Evolutionary conservation across 2,329 filamentous ascomycete species (phyloP).

Genomic region (Aspergillus felis): DNA sequence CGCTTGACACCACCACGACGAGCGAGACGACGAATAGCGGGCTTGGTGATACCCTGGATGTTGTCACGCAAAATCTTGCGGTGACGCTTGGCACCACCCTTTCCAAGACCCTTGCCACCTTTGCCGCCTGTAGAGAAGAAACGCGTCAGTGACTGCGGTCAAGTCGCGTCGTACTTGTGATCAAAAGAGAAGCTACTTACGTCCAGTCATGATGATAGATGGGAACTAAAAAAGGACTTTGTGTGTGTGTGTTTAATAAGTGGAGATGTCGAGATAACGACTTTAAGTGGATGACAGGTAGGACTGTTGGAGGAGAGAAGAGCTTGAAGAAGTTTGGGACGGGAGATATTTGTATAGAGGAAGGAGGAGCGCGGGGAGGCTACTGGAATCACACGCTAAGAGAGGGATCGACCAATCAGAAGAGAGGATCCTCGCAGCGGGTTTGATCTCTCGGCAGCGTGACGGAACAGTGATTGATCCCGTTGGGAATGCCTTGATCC

Average conservation of each 20-base stretch:
- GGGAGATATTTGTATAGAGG: constrained; percentile 40
- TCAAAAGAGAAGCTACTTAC: constrained; percentile 40
- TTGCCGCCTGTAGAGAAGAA: constrained; percentile 66
- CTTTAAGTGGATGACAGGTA: constrained; percentile 22
- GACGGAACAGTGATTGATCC: constrained; percentile 24
- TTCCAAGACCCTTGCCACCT: constrained; percentile 96
- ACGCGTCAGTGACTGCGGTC: constrained; percentile 43
- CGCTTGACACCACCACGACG: constrained; percentile 99
- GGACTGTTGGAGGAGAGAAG: constrained; percentile 21
- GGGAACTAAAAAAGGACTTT: constrained; percentile 24
- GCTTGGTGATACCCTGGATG: constrained; percentile 99
- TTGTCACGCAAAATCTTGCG: constrained; percentile 99
- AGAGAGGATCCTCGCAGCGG: constrained; percentile 22
- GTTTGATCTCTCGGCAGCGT: constrained; percentile 27
- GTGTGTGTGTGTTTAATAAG: constrained; percentile 23
- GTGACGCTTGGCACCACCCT: constrained; percentile 98
- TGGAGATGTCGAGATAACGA: constrained; percentile 18
- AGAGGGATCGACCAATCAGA: constrained; percentile 35
- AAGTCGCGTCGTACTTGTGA: constrained; percentile 9
- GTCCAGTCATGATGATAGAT: constrained; percentile 56
- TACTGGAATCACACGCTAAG: constrained; percentile 37
- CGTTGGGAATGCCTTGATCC: constrained; percentile 24
- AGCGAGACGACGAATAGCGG: constrained; percentile 95
- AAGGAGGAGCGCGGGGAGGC: constrained; percentile 22
- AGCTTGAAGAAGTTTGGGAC: constrained; percentile 21